These are phyloP conservation scores for Hydnomerulius pinastri DNA, from an alignment of 768 basidiomycete genomes.

Conservation along the genomic window DNA sequence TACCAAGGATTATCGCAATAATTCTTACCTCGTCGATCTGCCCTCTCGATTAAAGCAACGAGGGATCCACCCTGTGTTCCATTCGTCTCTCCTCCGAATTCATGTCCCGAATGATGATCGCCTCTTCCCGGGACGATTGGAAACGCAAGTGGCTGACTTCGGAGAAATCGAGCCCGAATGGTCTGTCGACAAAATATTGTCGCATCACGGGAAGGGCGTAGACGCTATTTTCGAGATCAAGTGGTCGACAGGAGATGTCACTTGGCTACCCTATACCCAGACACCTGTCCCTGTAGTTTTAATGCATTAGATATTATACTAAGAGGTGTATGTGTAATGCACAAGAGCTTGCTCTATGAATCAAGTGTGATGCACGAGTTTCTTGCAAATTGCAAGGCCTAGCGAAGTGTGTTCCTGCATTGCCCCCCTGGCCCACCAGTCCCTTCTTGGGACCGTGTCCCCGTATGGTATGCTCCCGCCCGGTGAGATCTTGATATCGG, in stretches of 20 bases:
- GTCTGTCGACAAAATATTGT: conserved; percentile 19
- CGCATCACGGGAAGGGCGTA: conserved; percentile 26
- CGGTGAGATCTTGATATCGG: no score
- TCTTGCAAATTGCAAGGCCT: no score
- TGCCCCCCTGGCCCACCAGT: no score
- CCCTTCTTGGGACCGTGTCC: no score
- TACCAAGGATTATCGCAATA: conserved; percentile 10
- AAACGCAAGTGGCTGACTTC: conserved; percentile 18
- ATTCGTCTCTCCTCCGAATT: conserved; percentile 27
- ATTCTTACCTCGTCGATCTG: conserved; percentile 27
- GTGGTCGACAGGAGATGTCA: conserved; percentile 37
- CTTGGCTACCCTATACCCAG: conserved; percentile 34
- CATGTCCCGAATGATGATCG: conserved; percentile 31
- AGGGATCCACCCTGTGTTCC: conserved; percentile 35
- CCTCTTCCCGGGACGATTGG: conserved; percentile 20
- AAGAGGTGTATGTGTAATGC: no score
- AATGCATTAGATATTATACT: no score
- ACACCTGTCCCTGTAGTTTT: no score
- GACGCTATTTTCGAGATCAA: conserved; percentile 31
- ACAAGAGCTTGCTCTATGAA: no score
- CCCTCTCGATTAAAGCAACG: conserved; percentile 22
- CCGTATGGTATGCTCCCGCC: no score
- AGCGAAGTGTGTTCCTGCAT: no score
- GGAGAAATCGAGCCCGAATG: conserved; percentile 13
- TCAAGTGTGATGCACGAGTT: no score